phyloP scores from a whole-genome alignment of 176 grass and related monocot genomes.

The Tuctoria greenei region DNA sequence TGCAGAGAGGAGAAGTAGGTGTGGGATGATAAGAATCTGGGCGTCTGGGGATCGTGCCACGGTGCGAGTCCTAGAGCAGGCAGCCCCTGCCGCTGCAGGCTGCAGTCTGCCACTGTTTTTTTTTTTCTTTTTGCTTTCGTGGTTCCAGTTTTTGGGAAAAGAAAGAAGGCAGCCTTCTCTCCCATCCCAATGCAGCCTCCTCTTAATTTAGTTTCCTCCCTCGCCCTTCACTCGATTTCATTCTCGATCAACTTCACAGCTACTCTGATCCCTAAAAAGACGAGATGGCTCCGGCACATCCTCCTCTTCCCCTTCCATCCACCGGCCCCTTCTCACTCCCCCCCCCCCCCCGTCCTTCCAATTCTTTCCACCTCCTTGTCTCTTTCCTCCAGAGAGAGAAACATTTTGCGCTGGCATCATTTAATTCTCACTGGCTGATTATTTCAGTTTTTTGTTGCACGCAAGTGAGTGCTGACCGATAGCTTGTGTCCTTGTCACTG shows the following conservation, averaged over 20 bases:
- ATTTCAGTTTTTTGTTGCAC: slow-evolving; percentile 27
- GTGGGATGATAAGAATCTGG: slow-evolving; percentile 32
- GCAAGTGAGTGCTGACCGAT: slow-evolving; percentile 32
- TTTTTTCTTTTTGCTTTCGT: slow-evolving; percentile 50
- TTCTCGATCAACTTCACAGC: slow-evolving; percentile 11
- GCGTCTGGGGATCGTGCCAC: slow-evolving; percentile 44
- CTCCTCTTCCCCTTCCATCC: background rate
- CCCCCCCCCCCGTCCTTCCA: slow-evolving; percentile 27
- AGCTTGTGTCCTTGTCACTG: slow-evolving; percentile 17
- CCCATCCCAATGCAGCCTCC: slow-evolving; percentile 46
- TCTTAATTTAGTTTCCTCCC: background rate
- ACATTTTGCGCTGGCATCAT: slow-evolving; percentile 32
- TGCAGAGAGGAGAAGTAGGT: background rate
- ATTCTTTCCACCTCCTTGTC: slow-evolving; percentile 41
- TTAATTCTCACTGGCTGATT: slow-evolving; percentile 34
- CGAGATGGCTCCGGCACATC: slow-evolving; percentile 12
- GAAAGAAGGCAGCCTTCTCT: slow-evolving; percentile 50
- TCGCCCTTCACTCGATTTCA: slow-evolving; percentile 7
- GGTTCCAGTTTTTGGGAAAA: slow-evolving; percentile 61
- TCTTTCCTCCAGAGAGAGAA: slow-evolving; percentile 30
- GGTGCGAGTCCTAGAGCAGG: slow-evolving; percentile 47
- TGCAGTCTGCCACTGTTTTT: slow-evolving; percentile 47
- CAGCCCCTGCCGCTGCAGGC: slow-evolving; percentile 21
- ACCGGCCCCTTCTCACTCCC: background rate
- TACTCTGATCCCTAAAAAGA: slow-evolving; percentile 41